Base-by-base conservation (phyloP, 257 asterid genomes). In the Leptodermis oblonga region DNA sequence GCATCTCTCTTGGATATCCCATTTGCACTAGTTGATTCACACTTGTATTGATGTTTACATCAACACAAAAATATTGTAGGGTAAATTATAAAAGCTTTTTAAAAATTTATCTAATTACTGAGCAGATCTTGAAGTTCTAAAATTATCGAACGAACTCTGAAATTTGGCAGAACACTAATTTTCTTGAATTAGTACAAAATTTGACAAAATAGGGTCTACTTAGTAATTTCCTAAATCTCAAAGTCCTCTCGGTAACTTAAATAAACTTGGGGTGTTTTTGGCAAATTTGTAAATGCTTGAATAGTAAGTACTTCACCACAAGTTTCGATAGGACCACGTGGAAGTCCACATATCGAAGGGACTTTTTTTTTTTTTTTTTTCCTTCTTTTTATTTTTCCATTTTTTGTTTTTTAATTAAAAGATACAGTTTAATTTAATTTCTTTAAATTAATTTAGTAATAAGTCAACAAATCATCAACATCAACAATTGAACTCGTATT, bases 41-140 rank as follows among this genome's bases (percentile, higher is more conserved):
- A 61, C 66, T 33, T 13, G 37, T 46, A 3, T 5, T 70, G 74
- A 70, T 70, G 74, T 70, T 42, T 43, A 33, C 61, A 52, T 36
- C 72, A 67, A 60, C 23, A 60, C 18, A 30, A 15, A 43, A 59
- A 20, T 20, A n/a, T n/a, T n/a, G n/a, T n/a, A n/a, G n/a, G n/a
- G n/a, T n/a, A n/a, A n/a, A n/a, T n/a, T n/a, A n/a, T n/a, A n/a
- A n/a, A n/a, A n/a, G n/a, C n/a, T n/a, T n/a, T n/a, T n/a, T n/a
- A n/a, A n/a, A n/a, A n/a, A n/a, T n/a, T n/a, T n/a, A n/a, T n/a
- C n/a, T n/a, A n/a, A n/a, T n/a, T n/a, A n/a, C n/a, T n/a, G n/a
- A n/a, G n/a, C n/a, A n/a, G n/a, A n/a, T n/a, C n/a, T n/a, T n/a
- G n/a, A n/a, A n/a, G n/a, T n/a, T n/a, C n/a, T n/a, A n/a, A n/a